phyloP scores from a whole-genome alignment of 352 stramenopile species.

The Plasmopara muralis region DNA sequence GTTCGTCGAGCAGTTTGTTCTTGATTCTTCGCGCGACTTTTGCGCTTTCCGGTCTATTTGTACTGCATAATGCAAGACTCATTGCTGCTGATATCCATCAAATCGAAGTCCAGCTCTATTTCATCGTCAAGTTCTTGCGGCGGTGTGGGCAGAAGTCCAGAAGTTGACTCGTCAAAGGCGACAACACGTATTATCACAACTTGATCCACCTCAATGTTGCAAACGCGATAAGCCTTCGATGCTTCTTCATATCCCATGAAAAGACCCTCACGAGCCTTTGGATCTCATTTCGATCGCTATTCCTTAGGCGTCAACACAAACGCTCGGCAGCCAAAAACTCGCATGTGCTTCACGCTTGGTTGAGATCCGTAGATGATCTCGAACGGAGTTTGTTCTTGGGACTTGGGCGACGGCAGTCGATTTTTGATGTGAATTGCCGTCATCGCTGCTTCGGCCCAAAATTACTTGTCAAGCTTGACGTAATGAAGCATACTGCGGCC shows the following conservation, averaged over 20 bases:
- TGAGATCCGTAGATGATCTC: conserved; percentile 7
- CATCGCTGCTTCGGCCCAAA: no score
- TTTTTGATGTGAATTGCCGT: no score
- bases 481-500: no score
- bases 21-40: background rate
- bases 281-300: conserved; percentile 10
- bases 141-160: no score
- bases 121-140: no score
- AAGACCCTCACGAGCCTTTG: conserved; percentile 1
- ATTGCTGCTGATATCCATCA: background rate
- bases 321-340: background rate
- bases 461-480: no score
- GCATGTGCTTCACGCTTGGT: conserved; percentile 12
- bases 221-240: conserved; percentile 7
- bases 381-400: background rate
- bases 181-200: background rate
- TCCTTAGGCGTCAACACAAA: background rate
- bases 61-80: no score
- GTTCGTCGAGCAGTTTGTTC: no score
- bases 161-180: conserved; percentile 1
- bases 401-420: no score
- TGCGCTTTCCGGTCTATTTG: background rate
- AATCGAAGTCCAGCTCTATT: background rate
- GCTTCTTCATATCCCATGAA: conserved; percentile 4
- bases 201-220: conserved; percentile 1